Evolutionary conservation across 1,139 yeast genomes (phyloP).

Genomic region (Taphrina sp.): DNA sequence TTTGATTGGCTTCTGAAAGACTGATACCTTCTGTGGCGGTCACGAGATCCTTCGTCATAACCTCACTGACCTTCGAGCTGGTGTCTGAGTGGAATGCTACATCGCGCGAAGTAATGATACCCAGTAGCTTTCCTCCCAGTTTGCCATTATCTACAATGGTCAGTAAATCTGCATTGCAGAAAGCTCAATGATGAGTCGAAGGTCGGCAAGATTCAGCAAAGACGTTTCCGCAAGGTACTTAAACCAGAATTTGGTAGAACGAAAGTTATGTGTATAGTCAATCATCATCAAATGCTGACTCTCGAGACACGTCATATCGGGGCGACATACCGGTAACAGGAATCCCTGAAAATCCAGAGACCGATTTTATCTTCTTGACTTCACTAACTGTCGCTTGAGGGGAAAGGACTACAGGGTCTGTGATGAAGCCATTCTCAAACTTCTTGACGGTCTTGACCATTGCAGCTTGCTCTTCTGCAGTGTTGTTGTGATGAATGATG

Average conservation of each 20-base stretch:
- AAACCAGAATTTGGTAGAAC: conserved; percentile 97
- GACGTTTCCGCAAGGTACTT: conserved; percentile 88
- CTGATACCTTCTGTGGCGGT: conserved; percentile 77
- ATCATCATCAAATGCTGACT: no score
- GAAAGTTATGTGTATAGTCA: conserved; percentile 72
- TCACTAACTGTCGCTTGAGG: conserved; percentile 78
- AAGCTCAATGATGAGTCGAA: conserved; percentile 32
- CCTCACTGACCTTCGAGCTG: conserved; percentile 60
- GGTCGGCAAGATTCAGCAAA: conserved; percentile 19
- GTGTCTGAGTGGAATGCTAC: conserved; percentile 87
- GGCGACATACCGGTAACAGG: conserved; percentile 95
- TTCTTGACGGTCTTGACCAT: conserved; percentile 97
- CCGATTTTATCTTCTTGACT: conserved; percentile 65
- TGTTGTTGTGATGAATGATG: conserved; percentile 95
- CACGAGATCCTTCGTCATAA: conserved; percentile 87
- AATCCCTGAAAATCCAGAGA: conserved; percentile 92
- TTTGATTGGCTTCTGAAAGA: conserved; percentile 81
- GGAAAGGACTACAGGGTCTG: conserved; percentile 83
- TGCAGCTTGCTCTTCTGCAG: conserved; percentile 95
- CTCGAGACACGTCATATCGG: no score
- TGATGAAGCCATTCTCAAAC: conserved; percentile 95
- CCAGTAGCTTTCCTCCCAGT: conserved; percentile 84
- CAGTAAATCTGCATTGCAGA: conserved; percentile 15
- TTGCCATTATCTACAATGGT: conserved; percentile 68
- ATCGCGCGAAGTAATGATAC: conserved; percentile 96